These are phyloP conservation scores for Pyrus hybrid DNA, from an alignment of 331 rosid species.

Conservation along the genomic window DNA sequence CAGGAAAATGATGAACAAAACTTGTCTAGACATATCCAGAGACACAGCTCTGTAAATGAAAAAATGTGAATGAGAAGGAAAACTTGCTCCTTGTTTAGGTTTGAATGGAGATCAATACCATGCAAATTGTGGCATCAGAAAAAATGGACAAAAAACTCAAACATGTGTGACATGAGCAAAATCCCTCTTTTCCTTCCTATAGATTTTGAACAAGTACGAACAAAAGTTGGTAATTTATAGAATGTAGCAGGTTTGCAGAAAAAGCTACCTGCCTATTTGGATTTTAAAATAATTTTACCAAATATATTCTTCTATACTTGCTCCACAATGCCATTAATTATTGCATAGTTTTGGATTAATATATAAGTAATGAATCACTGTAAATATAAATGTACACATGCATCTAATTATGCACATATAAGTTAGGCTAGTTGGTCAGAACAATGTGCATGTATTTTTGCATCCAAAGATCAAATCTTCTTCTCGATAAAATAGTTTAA, in stretches of 20 bases:
- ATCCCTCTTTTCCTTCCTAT: neutral
- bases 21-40: neutral
- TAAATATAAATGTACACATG: too few relatives aligned
- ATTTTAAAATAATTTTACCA: neutral
- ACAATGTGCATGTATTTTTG: too few relatives aligned
- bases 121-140: neutral
- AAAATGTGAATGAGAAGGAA: neutral
- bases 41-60: neutral
- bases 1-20: neutral
- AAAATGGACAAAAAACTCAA: neutral
- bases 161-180: neutral
- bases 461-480: too few relatives aligned
- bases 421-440: too few relatives aligned
- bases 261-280: neutral
- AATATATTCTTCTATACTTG: neutral
- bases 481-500: too few relatives aligned
- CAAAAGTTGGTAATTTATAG: neutral
- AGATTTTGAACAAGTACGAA: neutral
- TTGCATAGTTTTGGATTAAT: neutral
- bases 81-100: neutral
- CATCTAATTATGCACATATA: too few relatives aligned
- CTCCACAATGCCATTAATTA: neutral
- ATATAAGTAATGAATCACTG: neutral
- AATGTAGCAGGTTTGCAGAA: neutral
- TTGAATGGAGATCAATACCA: neutral